These are phyloP conservation scores for Hemileia vastatrix DNA, from an alignment of 1,284 basidiomycete genomes.

Conservation along the genomic window DNA sequence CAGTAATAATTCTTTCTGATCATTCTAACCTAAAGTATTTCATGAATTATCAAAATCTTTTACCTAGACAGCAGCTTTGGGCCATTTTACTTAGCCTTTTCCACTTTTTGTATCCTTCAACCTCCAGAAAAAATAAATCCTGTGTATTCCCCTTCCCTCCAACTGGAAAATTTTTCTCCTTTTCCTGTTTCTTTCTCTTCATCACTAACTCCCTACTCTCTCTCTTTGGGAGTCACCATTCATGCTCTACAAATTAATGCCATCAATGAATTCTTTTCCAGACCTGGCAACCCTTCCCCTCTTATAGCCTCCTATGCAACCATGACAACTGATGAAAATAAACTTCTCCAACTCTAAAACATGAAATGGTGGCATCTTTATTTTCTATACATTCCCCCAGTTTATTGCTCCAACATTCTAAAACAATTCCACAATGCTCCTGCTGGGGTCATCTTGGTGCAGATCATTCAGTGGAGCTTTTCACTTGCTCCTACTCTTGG, in stretches of 20 bases:
- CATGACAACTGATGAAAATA: too few species aligned
- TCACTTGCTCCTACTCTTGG: neutral
- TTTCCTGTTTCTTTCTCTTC: neutral
- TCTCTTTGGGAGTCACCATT: too few species aligned
- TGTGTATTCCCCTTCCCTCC: neutral
- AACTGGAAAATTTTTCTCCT: neutral
- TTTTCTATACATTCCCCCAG: too few species aligned
- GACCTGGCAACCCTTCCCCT: too few species aligned
- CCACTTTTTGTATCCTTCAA: neutral
- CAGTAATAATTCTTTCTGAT: conserved; percentile 2
- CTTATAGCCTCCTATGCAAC: too few species aligned
- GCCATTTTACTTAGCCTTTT: neutral
- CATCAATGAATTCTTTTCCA: too few species aligned
- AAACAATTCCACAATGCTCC: too few species aligned
- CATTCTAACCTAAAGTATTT: neutral
- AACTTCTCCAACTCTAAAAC: too few species aligned
- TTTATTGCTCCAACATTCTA: too few species aligned
- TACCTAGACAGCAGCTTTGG: neutral
- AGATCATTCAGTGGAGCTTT: neutral
- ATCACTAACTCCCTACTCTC: neutral
- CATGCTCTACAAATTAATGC: too few species aligned
- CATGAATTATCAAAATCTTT: neutral
- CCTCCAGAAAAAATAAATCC: neutral
- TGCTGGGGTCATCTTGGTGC: too few species aligned
- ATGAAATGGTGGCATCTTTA: too few species aligned